phyloP scores from a whole-genome alignment of 129 eudicot genomes.

The Solidago caesia region DNA sequence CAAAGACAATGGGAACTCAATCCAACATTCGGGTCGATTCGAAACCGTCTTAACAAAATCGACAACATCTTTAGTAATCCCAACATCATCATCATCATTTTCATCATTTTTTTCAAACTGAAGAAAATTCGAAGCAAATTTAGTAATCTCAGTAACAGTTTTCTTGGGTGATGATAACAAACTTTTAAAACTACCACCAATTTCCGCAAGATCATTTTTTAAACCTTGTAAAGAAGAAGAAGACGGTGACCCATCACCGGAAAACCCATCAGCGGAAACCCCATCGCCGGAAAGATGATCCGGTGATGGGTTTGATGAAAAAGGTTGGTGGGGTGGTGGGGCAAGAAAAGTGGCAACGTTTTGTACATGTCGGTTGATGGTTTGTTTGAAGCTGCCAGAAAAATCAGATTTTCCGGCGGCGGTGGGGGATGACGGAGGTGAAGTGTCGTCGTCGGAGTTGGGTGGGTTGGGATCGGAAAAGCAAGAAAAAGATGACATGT shows the following conservation, averaged over 20 bases:
- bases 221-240: constrained; percentile 41
- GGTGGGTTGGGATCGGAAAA: constrained; percentile 37
- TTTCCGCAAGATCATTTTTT: constrained; percentile 64
- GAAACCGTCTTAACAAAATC: constrained; percentile 49
- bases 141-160: constrained; percentile 47
- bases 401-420: constrained; percentile 37
- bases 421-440: constrained; percentile 24
- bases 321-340: constrained; percentile 46
- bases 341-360: constrained; percentile 69
- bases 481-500: constrained; percentile 30
- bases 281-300: constrained; percentile 25
- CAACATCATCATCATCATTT: constrained; percentile 29
- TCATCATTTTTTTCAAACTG: constrained; percentile 32
- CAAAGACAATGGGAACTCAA: constrained; percentile 60
- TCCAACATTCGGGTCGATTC: constrained; percentile 51
- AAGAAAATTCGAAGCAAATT: constrained; percentile 47
- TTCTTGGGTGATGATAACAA: constrained; percentile 51
- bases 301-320: not conserved
- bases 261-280: constrained; percentile 3
- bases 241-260: constrained; percentile 21
- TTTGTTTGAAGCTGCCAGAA: constrained; percentile 41
- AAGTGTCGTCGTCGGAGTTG: constrained; percentile 28
- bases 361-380: constrained; percentile 50
- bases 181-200: constrained; percentile 52
- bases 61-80: constrained; percentile 50